Evolutionary conservation across 371 early-diverging fungal genomes (phyloP).

Genomic region (Syncephalastrum contaminatum): DNA sequence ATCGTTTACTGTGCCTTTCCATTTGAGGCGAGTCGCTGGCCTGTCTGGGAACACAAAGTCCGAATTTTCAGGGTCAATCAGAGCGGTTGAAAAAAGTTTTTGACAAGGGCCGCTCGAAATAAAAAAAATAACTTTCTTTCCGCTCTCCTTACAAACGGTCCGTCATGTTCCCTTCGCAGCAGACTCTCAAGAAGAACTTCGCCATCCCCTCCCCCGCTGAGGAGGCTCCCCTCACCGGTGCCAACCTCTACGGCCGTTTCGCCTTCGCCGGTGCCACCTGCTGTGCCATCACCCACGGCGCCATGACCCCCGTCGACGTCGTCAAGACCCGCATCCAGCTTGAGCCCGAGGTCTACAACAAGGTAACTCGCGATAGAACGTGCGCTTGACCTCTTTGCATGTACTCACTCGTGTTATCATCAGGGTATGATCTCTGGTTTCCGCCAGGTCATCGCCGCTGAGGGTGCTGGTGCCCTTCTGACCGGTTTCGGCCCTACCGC

Average conservation of each 20-base stretch:
- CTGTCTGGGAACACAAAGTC: no score
- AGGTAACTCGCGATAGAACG: constrained; percentile 23
- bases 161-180: constrained; percentile 45
- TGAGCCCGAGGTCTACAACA: constrained; percentile 67
- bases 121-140: constrained; percentile 1
- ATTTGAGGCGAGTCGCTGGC: no score
- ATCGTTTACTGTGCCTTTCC: no score
- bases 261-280: constrained; percentile 76
- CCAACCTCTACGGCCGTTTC: constrained; percentile 68
- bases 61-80: no score
- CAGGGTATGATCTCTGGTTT: constrained; percentile 59
- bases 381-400: not conserved
- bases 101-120: no score
- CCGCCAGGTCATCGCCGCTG: constrained; percentile 73
- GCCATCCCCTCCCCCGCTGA: constrained; percentile 47
- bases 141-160: constrained; percentile 6
- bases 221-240: constrained; percentile 59
- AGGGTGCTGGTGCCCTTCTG: constrained; percentile 83
- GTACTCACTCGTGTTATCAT: not conserved
- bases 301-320: constrained; percentile 63
- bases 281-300: constrained; percentile 77
- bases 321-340: constrained; percentile 73
- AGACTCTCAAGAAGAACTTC: constrained; percentile 44
- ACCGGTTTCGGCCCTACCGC: constrained; percentile 86
- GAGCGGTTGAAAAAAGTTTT: no score